Base-by-base conservation (phyloP, 495 filamentous ascomycete genomes). In the Trichoderma orchidacearum region DNA sequence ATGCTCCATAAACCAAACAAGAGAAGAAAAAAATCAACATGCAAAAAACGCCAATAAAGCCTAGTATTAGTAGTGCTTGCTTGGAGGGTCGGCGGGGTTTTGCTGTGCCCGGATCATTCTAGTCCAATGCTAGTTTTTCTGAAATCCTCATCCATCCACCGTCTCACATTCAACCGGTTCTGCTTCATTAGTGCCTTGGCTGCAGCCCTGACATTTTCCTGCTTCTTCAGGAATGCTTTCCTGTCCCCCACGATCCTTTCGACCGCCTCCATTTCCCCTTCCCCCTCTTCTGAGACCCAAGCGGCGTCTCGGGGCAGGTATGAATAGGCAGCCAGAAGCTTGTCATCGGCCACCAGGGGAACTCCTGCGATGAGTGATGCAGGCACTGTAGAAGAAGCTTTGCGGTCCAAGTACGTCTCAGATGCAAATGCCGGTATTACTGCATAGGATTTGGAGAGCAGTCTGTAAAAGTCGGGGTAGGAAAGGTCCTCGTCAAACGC, bases 351-450 rank as follows among this genome's bases (percentile, higher is more conserved):
- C n/a, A 67, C 59, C 27, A 66, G 28, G 11, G 64, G 64, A 28
- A 57, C 51, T 8, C 64, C 64, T 30, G 61, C 61, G 13, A 67
- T 67, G 3, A 67, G 56, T 3, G 61, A 48, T 13, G 61, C 64
- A 18, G 64, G 64, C 0, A 67, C 59, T 0, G 64, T 59, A 13
- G 57, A 61, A 9, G 60, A 63, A 7, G 64, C 64, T 45, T 67
- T 67, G 25, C 59, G 59, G 36, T 61, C 59, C 8, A 61, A 48
- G 32, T 67, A 67, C n/a, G 55, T 53, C 7, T 60, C 51, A 8
- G 34, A 57, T 1, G 64, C 57, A 56, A 67, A 67, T 13, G 64
- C 64, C 1, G 64, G 64, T 15, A 66, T 56, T 21, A 66, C 54
- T 11, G 63, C 60, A 30, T 58, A 59, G n/a, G 56, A 51, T 7